Evolutionary conservation across 2,329 filamentous ascomycete genomes (phyloP).

Genomic region (Orbilia blumenaviensis): DNA sequence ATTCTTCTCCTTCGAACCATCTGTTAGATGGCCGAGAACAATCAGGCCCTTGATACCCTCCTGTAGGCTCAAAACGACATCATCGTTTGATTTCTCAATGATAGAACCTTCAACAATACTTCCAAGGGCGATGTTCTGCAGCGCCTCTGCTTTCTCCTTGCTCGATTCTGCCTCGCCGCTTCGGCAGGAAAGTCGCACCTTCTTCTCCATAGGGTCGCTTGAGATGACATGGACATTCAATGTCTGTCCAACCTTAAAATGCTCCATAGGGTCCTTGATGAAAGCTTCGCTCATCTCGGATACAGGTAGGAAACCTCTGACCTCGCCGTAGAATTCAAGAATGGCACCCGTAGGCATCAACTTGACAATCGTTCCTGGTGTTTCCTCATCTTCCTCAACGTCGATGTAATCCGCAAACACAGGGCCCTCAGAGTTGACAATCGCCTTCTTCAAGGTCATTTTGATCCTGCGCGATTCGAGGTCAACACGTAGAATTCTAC

Average conservation of each 20-base stretch:
- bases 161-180: slow-evolving; percentile 81
- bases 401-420: slow-evolving; percentile 81
- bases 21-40: slow-evolving; percentile 79
- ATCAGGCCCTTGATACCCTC: slow-evolving; percentile 80
- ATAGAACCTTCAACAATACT: slow-evolving; percentile 80
- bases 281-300: slow-evolving; percentile 98
- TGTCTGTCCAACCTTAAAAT: slow-evolving; percentile 90
- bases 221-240: slow-evolving; percentile 88
- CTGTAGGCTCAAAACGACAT: slow-evolving; percentile 76
- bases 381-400: slow-evolving; percentile 77
- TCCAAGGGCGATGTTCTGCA: slow-evolving; percentile 77
- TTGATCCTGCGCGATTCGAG: slow-evolving; percentile 78
- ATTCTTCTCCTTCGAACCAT: slow-evolving; percentile 82
- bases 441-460: slow-evolving; percentile 90
- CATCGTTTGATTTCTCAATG: slow-evolving; percentile 80
- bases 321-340: slow-evolving; percentile 86
- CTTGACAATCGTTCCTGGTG: slow-evolving; percentile 86
- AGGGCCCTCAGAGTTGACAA: slow-evolving; percentile 87
- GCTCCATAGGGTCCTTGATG: slow-evolving; percentile 85
- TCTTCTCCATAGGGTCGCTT: slow-evolving; percentile 74
- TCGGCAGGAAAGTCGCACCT: slow-evolving; percentile 90
- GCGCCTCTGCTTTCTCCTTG: slow-evolving; percentile 66
- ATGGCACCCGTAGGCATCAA: slow-evolving; percentile 81
- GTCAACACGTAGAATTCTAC: slow-evolving; percentile 83
- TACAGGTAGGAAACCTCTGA: slow-evolving; percentile 87